These are phyloP conservation scores for Sclerotinia nivalis DNA, from an alignment of 2,329 filamentous ascomycete species.

Conservation along the genomic window DNA sequence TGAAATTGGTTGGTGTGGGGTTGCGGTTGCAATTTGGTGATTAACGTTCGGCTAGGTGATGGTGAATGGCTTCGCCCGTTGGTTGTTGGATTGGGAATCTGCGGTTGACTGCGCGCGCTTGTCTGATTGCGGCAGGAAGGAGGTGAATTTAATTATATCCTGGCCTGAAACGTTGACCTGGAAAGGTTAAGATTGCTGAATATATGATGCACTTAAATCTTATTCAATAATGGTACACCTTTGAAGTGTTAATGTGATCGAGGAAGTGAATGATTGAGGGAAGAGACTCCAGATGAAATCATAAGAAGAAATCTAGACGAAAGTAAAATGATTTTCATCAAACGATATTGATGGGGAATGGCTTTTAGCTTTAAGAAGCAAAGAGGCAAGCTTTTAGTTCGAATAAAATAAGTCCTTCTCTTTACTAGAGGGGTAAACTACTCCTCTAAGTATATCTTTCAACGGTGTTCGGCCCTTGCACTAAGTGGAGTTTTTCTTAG, in stretches of 20 bases:
- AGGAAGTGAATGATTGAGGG: not conserved
- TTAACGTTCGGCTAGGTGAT: not conserved
- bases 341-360: not conserved
- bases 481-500: not conserved
- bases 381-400: not conserved
- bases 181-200: conserved; percentile 3
- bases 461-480: not conserved
- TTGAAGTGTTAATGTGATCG: not conserved
- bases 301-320: conserved; percentile 4
- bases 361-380: conserved; percentile 11
- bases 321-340: not conserved
- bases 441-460: conserved; percentile 1
- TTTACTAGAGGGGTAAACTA: conserved; percentile 14
- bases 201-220: not conserved
- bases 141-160: not conserved
- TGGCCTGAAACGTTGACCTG: conserved; percentile 7
- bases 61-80: conserved; percentile 16
- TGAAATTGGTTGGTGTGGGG: not conserved
- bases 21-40: not conserved
- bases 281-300: not conserved
- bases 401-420: not conserved
- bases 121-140: not conserved
- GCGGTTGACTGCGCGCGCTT: conserved; percentile 18
- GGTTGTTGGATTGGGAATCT: not conserved
- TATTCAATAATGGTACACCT: not conserved